These are phyloP conservation scores for Handroanthus guayacan DNA, from an alignment of 257 asterid species.

Conservation along the genomic window DNA sequence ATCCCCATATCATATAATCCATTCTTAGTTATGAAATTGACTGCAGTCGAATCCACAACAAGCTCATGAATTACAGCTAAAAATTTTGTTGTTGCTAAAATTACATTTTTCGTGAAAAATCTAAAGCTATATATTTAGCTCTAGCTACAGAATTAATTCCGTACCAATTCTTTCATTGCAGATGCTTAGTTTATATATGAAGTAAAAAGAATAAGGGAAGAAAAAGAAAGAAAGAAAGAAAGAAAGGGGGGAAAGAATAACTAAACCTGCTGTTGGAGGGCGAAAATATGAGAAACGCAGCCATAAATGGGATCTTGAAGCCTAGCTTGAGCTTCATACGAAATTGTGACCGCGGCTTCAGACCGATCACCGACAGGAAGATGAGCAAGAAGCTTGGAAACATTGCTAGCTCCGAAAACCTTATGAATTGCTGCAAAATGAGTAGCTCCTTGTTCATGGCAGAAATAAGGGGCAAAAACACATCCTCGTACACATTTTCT, in stretches of 20 bases:
- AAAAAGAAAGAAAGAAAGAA: not conserved
- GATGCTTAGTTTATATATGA: too few relatives aligned
- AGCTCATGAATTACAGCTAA: too few relatives aligned
- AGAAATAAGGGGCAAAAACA: conserved; percentile 73
- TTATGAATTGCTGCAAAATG: conserved; percentile 67
- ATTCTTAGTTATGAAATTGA: too few relatives aligned
- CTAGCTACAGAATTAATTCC: too few relatives aligned
- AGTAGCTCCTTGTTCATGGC: conserved; percentile 72
- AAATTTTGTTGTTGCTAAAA: too few relatives aligned
- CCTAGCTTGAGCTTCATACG: conserved; percentile 82
- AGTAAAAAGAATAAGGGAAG: too few relatives aligned
- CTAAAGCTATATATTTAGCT: too few relatives aligned
- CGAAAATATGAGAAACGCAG: conserved; percentile 74
- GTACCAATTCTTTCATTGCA: too few relatives aligned
- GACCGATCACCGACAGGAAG: conserved; percentile 62
- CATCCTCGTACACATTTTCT: conserved; percentile 72
- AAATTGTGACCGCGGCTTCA: conserved; percentile 71
- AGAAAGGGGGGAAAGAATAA: too few relatives aligned
- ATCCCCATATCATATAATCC: too few relatives aligned
- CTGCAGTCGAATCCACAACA: too few relatives aligned
- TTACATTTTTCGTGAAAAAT: too few relatives aligned
- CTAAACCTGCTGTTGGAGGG: conserved; percentile 65
- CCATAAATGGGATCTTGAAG: conserved; percentile 84
- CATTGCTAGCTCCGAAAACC: conserved; percentile 69
- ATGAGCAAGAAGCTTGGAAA: conserved; percentile 61